phyloP scores from a whole-genome alignment of 345 rosid species.

The Psidium guajava region DNA sequence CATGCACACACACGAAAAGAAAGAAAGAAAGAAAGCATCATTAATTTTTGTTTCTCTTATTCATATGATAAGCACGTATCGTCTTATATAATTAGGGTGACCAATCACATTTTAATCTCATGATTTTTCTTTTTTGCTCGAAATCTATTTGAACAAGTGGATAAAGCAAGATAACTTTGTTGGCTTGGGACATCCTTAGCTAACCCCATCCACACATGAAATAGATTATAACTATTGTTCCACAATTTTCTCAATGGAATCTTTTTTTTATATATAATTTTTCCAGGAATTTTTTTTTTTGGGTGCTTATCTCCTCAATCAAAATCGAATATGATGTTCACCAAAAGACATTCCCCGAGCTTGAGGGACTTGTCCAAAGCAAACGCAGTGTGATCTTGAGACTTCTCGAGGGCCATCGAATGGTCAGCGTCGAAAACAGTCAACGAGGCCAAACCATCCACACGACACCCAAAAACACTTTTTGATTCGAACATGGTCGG shows the following conservation, averaged over 20 bases:
- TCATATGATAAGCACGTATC: neutral
- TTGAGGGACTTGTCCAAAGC: neutral
- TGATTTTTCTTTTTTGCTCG: too few species aligned
- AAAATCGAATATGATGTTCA: neutral
- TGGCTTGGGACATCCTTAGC: neutral
- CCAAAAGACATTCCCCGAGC: neutral
- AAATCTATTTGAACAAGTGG: neutral
- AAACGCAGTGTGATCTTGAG: conserved; percentile 1
- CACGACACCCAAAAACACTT: neutral
- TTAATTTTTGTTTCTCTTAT: neutral
- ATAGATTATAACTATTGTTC: neutral
- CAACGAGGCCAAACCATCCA: neutral
- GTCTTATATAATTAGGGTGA: neutral
- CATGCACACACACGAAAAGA: neutral
- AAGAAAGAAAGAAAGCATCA: neutral
- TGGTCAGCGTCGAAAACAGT: neutral
- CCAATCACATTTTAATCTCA: neutral
- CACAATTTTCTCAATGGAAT: neutral
- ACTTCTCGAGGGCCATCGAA: neutral
- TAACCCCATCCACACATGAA: neutral
- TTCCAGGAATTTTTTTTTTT: too few species aligned
- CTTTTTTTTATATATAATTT: neutral
- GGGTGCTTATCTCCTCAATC: neutral
- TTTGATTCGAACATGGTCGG: neutral
- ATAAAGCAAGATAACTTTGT: neutral